Percentiles rank a stretch among this genome's conserved stretches.
Conservation (phyloP, 2,329 filamentous ascomycete genomes). For the Orbilia ellipsospora region DNA sequence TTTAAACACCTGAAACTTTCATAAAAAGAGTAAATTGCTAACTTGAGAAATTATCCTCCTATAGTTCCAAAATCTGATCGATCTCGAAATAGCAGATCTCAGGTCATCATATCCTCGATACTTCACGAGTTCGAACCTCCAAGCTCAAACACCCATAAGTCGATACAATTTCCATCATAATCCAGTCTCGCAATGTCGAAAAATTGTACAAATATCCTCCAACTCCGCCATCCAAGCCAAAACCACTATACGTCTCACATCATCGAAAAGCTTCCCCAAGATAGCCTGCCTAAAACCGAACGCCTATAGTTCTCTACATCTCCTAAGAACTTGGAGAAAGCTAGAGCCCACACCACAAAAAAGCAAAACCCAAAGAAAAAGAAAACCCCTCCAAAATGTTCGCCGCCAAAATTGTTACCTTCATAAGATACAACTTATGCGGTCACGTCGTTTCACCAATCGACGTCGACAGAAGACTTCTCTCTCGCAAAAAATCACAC, state of each 20-base stretch:
- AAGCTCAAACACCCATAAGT: background rate
- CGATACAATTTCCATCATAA: constrained; percentile 5
- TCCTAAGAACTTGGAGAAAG: background rate
- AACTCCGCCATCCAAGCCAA: background rate
- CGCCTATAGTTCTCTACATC: background rate
- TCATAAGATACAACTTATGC: constrained; percentile 29
- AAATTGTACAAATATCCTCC: constrained; percentile 7
- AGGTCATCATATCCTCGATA: background rate
- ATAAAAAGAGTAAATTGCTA: background rate
- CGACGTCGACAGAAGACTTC: background rate
- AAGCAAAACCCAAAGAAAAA: constrained; percentile 5
- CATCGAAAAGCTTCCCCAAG: background rate
- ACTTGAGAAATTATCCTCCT: background rate
- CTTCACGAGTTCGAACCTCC: background rate
- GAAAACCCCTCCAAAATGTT: background rate
- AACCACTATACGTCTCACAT: background rate
- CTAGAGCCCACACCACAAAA: background rate
- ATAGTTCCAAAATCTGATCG: background rate
- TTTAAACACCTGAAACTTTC: background rate
- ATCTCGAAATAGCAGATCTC: constrained; percentile 13
- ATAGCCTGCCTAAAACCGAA: background rate
- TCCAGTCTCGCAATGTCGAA: constrained; percentile 11
- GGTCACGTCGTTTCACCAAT: constrained; percentile 33
- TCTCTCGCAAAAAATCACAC: background rate
- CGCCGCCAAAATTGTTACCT: constrained; percentile 17